These are phyloP conservation scores for Cryphonectria parasitica DNA, from an alignment of 2,329 filamentous ascomycete genomes.

Conservation along the genomic window DNA sequence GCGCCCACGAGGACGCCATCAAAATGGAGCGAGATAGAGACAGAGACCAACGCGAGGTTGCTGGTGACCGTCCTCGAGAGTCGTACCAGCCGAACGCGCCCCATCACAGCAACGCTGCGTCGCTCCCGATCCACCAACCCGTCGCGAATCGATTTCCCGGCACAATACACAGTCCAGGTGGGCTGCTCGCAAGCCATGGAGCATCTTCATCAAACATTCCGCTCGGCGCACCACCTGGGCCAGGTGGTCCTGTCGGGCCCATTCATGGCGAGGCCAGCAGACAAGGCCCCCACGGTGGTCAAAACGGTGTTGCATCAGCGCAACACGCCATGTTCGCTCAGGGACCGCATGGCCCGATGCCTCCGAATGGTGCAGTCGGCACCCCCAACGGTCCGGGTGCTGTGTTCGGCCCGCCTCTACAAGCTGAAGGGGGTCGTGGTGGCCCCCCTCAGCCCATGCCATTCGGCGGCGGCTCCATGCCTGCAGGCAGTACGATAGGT, in stretches of 20 bases:
- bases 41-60: constrained; percentile 67
- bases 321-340: constrained; percentile 63
- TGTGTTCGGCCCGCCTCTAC: constrained; percentile 72
- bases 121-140: constrained; percentile 91
- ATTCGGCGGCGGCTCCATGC: constrained; percentile 52
- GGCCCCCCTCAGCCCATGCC: constrained; percentile 64
- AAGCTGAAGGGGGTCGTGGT: constrained; percentile 58
- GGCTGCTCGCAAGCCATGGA: constrained; percentile 77
- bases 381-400: constrained; percentile 63
- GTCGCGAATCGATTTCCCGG: constrained; percentile 80
- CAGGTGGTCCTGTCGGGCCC: constrained; percentile 58
- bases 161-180: constrained; percentile 90
- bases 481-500: constrained; percentile 41
- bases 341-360: constrained; percentile 54
- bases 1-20: constrained; percentile 52
- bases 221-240: constrained; percentile 55
- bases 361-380: constrained; percentile 57
- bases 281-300: constrained; percentile 55
- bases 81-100: constrained; percentile 68
- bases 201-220: constrained; percentile 58
- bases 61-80: constrained; percentile 50
- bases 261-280: constrained; percentile 57
- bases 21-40: constrained; percentile 63
- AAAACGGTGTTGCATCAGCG: constrained; percentile 48
- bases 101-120: constrained; percentile 85